These are phyloP conservation scores for Orobanche coerulescens DNA, from an alignment of 257 asterid genomes.

Conservation along the genomic window DNA sequence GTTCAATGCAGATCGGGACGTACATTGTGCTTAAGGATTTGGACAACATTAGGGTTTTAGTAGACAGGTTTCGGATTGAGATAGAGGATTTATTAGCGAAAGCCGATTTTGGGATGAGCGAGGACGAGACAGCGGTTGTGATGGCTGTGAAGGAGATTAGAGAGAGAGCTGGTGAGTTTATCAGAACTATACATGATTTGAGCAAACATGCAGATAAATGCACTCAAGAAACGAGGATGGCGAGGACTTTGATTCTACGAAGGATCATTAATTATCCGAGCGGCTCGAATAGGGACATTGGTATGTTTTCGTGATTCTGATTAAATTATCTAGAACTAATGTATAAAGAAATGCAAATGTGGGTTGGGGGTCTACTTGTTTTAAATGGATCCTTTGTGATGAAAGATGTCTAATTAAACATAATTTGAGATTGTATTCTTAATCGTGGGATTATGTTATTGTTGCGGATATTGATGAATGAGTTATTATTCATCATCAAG, in stretches of 20 bases:
- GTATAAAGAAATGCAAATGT: not conserved
- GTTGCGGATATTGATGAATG: too few relatives aligned
- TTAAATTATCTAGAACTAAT: not conserved
- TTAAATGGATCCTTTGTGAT: too few relatives aligned
- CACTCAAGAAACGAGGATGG: conserved; percentile 45
- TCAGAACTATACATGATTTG: conserved; percentile 45
- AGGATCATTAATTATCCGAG: conserved; percentile 50
- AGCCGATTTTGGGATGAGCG: conserved; percentile 43
- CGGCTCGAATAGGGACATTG: conserved; percentile 31
- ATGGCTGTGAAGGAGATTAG: conserved; percentile 51
- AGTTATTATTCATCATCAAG: too few relatives aligned
- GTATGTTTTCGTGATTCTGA: conserved; percentile 38
- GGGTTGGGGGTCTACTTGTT: too few relatives aligned
- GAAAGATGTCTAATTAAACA: too few relatives aligned
- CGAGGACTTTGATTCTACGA: conserved; percentile 59
- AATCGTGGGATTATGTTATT: too few relatives aligned
- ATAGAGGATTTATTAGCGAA: conserved; percentile 41
- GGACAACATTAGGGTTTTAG: conserved; percentile 45
- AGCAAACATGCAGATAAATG: conserved; percentile 45
- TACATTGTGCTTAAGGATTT: conserved; percentile 53
- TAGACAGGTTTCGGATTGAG: conserved; percentile 41
- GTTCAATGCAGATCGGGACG: conserved; percentile 45
- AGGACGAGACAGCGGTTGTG: conserved; percentile 37
- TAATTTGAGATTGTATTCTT: too few relatives aligned
- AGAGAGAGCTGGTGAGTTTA: conserved; percentile 39